Conservation (phyloP, 352 stramenopile species). For the Hyaloperonospora brassicae region DNA sequence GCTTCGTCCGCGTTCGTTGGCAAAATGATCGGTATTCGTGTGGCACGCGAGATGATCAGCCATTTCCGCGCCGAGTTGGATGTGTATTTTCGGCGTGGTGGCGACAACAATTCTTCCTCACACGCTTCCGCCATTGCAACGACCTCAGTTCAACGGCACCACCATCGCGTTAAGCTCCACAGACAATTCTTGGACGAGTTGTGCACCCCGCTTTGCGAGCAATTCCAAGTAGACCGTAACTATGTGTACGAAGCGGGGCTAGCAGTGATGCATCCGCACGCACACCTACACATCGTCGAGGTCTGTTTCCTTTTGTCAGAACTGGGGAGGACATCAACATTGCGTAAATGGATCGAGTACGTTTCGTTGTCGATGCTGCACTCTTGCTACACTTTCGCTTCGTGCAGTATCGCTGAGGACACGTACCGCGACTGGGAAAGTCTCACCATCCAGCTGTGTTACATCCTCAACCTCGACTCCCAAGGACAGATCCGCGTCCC, state of each 20-base stretch:
- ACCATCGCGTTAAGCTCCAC: constrained; percentile 37
- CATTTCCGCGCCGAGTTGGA: constrained; percentile 66
- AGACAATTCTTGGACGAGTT: constrained; percentile 64
- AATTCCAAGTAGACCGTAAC: constrained; percentile 71
- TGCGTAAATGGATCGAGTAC: constrained; percentile 80
- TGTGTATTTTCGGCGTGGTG: constrained; percentile 30
- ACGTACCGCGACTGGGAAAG: constrained; percentile 80
- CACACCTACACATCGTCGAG: constrained; percentile 76
- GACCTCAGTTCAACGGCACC: constrained; percentile 10
- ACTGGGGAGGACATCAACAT: constrained; percentile 36
- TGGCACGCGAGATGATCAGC: constrained; percentile 79
- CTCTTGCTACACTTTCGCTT: constrained; percentile 70
- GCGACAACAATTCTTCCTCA: constrained; percentile 11
- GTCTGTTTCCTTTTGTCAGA: constrained; percentile 72
- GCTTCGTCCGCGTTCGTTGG: constrained; percentile 80
- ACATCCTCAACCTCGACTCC: constrained; percentile 59
- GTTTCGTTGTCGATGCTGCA: constrained; percentile 74
- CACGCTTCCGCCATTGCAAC: constrained; percentile 9
- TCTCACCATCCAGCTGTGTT: constrained; percentile 75
- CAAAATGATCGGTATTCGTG: constrained; percentile 81
- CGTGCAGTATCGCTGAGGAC: constrained; percentile 61
- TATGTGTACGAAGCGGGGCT: constrained; percentile 76
- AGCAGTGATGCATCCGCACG: constrained; percentile 71
- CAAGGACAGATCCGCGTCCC: constrained; percentile 49
- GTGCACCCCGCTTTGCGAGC: constrained; percentile 58